Base-by-base conservation (phyloP, 345 rosid genomes). In the Cardiospermum halicacabum region DNA sequence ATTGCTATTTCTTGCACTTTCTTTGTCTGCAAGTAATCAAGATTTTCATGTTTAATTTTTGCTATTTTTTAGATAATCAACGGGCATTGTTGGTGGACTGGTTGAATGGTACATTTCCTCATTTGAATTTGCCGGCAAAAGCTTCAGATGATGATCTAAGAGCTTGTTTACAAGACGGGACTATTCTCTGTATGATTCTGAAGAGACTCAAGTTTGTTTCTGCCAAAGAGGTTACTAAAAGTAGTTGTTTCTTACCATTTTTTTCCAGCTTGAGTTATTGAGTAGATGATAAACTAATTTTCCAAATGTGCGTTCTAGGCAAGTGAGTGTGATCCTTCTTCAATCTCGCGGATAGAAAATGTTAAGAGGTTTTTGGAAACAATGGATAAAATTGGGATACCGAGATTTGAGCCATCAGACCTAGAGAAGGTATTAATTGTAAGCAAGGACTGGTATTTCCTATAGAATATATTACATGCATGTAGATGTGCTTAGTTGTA, bases 361-460 rank as follows among this genome's bases (percentile, higher is more conserved):
- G 78, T 85, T 62, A 78, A 70, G 19, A 77, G 67, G 71, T 90
- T 93, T 77, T 77, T 88, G 59, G 72, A 80, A 24, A 69, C 73
- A 32, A 70, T 90, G 86, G 92, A 85, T 71, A 82, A 86, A 39
- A 12, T 84, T 75, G 89, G 89, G 67, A 74, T 88, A 48, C 86
- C 90, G 19, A 74, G 75, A 58, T 88, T 93, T 68, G 85, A 86
- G 57, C 62, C 77, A 37, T 72, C 83, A 28, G 92, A 93, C 67
- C 74, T 93, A 58, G 85, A 90, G 73, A 89, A 86, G 98, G 98
- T 93, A 82, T 19, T n/a, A 32, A 5, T 21, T 24, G 11, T 28
- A 60, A 19, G 28, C 16, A 24, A 58, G 71, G 49, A 53, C 5
- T 27, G 4, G 50, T 42, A n/a, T 25, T 19, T 10, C 32, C 3